Conservation (phyloP, 768 basidiomycete genomes). For the Leccinum rimulosum region DNA sequence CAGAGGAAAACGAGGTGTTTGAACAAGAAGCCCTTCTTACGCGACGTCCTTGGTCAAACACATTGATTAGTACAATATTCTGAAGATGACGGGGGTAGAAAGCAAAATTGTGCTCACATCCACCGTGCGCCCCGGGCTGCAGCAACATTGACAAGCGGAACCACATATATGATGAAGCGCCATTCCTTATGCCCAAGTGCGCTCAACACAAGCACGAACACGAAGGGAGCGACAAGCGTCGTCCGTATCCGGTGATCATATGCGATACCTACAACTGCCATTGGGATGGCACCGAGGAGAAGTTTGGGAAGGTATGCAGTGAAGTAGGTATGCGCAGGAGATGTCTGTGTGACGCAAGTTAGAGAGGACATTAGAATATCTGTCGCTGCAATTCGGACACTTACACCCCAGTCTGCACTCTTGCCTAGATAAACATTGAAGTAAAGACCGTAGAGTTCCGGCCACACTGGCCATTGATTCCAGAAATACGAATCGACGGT, state of each 20-base stretch:
- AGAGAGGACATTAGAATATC: conserved; percentile 1
- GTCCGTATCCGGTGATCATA: conserved; percentile 48
- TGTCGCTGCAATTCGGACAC: conserved; percentile 25
- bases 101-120: conserved; percentile 49
- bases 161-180: conserved; percentile 89
- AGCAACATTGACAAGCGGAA: conserved; percentile 78
- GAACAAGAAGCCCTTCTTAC: conserved; percentile 46
- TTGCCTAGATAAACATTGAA: conserved; percentile 91
- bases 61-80: background rate
- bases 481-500: conserved; percentile 86
- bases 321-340: conserved; percentile 69
- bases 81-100: background rate
- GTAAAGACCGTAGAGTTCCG: conserved; percentile 72
- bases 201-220: conserved; percentile 66
- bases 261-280: conserved; percentile 52
- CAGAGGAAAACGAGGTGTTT: conserved; percentile 45
- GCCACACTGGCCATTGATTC: conserved; percentile 73
- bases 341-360: conserved; percentile 45
- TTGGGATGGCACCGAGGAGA: conserved; percentile 59
- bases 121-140: conserved; percentile 64
- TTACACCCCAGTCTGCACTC: conserved; percentile 88
- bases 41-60: conserved; percentile 38
- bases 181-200: conserved; percentile 92
- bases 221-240: conserved; percentile 49
- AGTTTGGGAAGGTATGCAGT: conserved; percentile 72